Evolutionary conservation across 2,329 filamentous ascomycete species (phyloP).

Genomic region (Trichoderma simmonsii): DNA sequence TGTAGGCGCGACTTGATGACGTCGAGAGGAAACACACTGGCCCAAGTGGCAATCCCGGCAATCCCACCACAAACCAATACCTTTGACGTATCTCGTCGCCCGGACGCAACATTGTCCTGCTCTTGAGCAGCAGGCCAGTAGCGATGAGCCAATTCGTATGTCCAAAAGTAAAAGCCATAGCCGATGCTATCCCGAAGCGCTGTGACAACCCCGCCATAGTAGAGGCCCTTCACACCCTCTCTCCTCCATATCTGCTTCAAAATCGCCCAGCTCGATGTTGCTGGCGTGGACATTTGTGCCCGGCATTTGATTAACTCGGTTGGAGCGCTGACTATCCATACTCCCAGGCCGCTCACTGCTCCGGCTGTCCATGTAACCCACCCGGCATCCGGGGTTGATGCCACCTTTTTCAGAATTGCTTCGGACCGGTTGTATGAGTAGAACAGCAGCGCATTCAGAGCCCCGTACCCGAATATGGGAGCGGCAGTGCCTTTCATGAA

Average conservation of each 20-base stretch:
- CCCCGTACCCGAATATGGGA: conserved; percentile 85
- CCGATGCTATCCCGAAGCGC: conserved; percentile 81
- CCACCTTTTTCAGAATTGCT: conserved; percentile 49
- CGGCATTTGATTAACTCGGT: conserved; percentile 91
- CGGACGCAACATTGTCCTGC: conserved; percentile 22
- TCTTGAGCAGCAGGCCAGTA: conserved; percentile 42
- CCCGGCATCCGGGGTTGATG: conserved; percentile 45
- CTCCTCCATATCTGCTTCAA: conserved; percentile 57
- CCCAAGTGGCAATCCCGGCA: conserved; percentile 86
- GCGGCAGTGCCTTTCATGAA: conserved; percentile 69
- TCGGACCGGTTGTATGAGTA: conserved; percentile 87
- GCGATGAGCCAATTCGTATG: conserved; percentile 74
- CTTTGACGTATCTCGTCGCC: conserved; percentile 52
- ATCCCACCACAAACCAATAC: conserved; percentile 80
- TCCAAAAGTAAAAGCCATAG: conserved; percentile 98
- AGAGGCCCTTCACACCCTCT: conserved; percentile 66
- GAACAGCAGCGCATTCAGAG: conserved; percentile 86
- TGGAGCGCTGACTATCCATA: conserved; percentile 80
- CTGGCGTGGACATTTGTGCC: conserved; percentile 60
- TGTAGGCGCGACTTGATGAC: conserved; percentile 93
- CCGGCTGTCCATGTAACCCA: conserved; percentile 75
- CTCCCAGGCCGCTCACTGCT: conserved; percentile 76
- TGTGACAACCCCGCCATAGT: conserved; percentile 77
- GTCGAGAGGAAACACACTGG: conserved; percentile 85
- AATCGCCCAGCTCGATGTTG: conserved; percentile 60